Base-by-base conservation (phyloP, 1,139 yeast genomes). In the Yamadazyma spencermartinsiae region DNA sequence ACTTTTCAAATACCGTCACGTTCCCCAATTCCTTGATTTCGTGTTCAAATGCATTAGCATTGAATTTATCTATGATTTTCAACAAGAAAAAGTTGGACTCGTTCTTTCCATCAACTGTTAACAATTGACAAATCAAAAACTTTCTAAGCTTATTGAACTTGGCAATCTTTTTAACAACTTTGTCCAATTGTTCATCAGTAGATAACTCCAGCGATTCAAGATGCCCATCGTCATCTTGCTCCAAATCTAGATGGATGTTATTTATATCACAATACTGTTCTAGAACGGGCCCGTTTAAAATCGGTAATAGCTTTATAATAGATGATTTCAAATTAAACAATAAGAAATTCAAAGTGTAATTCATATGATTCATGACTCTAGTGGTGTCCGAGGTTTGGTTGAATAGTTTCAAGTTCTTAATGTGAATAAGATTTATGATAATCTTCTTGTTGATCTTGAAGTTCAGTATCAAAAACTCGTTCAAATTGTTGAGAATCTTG, bases 201-300 rank as follows among this genome's bases (percentile, higher is more conserved):
- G 23, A 23, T 6, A 41, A 35, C 35, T 29, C 31, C 20, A 2
- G 21, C 7, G 36, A 39, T n/a, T 46, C 44, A 9, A 42, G 41
- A 20, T 45, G 46, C 0, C 40, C 39, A 10, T 45, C 38, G 5
- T 34, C 35, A 4, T 52, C 51, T 31, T 44, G 50, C 18, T 42
- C 45, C 8, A 58, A 38, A 5, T 51, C 54, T 17, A 55, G 30
- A 37, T 63, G 55, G 14, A 71, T 56, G 35, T 60, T 60, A 43
- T 72, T 70, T 13, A 71, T 61, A 23, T 54, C 51, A 43, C 73
- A 68, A 43, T 69, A 71, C 44, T 68, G 68, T 43, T 72, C 75
- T 29, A 72, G 54, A 8, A 63, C 50, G 1, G 60, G 63, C 0
- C 76, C 76, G 44, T 71, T 68, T 34, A 68, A 40, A 20, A 50